Conservation (phyloP, 345 rosid species). For the Excoecaria agallocha region DNA sequence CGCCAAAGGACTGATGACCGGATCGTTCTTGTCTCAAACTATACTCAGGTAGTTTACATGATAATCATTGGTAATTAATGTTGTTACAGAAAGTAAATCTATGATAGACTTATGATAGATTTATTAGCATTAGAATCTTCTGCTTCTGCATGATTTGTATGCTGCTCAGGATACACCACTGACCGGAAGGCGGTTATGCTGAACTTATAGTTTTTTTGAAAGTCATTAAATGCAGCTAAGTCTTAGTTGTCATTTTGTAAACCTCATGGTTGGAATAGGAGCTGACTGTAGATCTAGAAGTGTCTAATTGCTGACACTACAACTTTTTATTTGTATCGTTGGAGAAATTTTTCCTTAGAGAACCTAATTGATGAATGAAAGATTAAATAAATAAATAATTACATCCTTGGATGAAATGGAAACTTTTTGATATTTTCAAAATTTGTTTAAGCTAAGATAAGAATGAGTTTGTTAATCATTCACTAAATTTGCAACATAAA, state of each 20-base stretch:
- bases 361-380: background rate
- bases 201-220: background rate
- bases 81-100: conserved; percentile 3
- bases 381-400: no score
- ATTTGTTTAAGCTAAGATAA: conserved; percentile 6
- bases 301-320: background rate
- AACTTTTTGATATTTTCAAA: conserved; percentile 9
- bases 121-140: background rate
- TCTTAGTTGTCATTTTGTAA: conserved; percentile 3
- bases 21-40: conserved; percentile 95
- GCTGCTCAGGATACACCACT: background rate
- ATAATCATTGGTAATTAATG: conserved; percentile 6
- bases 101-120: no score
- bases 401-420: background rate
- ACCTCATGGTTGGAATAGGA: background rate
- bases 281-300: background rate
- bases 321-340: background rate
- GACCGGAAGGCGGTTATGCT: background rate
- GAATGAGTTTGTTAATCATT: background rate
- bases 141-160: conserved; percentile 1
- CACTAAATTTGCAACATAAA: conserved; percentile 1
- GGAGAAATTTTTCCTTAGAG: background rate
- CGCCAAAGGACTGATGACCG: conserved; percentile 83
- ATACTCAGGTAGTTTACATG: conserved; percentile 66
- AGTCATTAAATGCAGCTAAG: background rate